Evolutionary conservation across 148 eudicot genomes (phyloP).

Genomic region (Spergularia bocconei): DNA sequence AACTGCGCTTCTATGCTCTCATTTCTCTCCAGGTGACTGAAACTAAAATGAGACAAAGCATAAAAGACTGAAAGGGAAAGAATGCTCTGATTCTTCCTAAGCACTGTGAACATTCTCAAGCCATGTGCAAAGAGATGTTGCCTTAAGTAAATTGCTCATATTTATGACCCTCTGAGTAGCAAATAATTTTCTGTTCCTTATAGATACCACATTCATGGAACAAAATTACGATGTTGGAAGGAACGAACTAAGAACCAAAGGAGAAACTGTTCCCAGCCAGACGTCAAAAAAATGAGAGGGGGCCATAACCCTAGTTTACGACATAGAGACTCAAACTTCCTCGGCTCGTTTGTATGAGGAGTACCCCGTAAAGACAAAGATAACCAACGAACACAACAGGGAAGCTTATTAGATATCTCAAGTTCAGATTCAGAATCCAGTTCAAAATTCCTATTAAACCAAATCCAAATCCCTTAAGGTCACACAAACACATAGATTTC

Average conservation of each 20-base stretch:
- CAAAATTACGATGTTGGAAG: not conserved
- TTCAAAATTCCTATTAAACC: too few relatives aligned
- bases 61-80: too few relatives aligned
- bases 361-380: not conserved
- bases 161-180: not conserved
- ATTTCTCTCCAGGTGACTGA: too few relatives aligned
- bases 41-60: too few relatives aligned
- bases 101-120: not conserved
- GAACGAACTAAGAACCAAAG: not conserved
- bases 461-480: too few relatives aligned
- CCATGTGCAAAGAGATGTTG: not conserved
- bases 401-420: too few relatives aligned
- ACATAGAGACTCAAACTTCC: not conserved
- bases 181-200: not conserved
- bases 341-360: not conserved
- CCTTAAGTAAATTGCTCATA: not conserved
- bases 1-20: too few relatives aligned
- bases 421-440: too few relatives aligned
- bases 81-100: too few relatives aligned
- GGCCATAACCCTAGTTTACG: not conserved
- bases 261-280: not conserved
- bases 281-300: not conserved
- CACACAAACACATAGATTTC: too few relatives aligned
- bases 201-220: not conserved
- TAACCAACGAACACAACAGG: not conserved